phyloP scores from a whole-genome alignment of 345 rosid species.

The Ceriops tagal region DNA sequence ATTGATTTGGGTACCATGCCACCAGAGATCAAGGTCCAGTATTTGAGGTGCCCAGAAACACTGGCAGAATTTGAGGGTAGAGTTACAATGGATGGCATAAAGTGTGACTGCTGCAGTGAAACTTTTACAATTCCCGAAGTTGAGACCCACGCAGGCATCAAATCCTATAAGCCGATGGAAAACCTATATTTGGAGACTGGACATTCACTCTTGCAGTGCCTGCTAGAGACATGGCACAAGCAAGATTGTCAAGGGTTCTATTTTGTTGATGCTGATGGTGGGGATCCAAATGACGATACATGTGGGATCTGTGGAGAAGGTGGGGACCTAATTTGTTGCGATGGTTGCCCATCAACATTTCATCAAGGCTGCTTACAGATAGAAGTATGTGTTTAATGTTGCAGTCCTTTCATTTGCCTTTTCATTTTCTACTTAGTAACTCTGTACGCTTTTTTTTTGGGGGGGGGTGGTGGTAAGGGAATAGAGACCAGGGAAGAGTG shows the following conservation, averaged over 20 bases:
- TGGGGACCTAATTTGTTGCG: conserved; percentile 87
- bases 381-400: conserved; percentile 42
- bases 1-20: conserved; percentile 58
- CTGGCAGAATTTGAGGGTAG: conserved; percentile 41
- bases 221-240: conserved; percentile 66
- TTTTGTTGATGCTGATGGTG: conserved; percentile 56
- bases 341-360: conserved; percentile 94
- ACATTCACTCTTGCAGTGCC: conserved; percentile 63
- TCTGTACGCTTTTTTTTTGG: too few species aligned
- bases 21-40: conserved; percentile 56
- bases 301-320: conserved; percentile 99
- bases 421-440: background rate
- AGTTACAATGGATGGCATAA: conserved; percentile 61
- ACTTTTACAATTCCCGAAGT: conserved; percentile 48
- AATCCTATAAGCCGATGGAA: conserved; percentile 42
- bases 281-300: conserved; percentile 92
- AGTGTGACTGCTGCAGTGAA: conserved; percentile 69
- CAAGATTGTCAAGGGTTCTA: conserved; percentile 62
- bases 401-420: conserved; percentile 1
- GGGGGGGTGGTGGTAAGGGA: too few species aligned
- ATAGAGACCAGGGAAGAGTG: too few species aligned
- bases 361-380: conserved; percentile 84
- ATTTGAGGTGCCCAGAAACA: conserved; percentile 39
- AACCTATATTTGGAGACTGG: conserved; percentile 68
- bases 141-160: conserved; percentile 65